Evolutionary conservation across 257 asterid species (phyloP).

Genomic region (Echium plantagineum): DNA sequence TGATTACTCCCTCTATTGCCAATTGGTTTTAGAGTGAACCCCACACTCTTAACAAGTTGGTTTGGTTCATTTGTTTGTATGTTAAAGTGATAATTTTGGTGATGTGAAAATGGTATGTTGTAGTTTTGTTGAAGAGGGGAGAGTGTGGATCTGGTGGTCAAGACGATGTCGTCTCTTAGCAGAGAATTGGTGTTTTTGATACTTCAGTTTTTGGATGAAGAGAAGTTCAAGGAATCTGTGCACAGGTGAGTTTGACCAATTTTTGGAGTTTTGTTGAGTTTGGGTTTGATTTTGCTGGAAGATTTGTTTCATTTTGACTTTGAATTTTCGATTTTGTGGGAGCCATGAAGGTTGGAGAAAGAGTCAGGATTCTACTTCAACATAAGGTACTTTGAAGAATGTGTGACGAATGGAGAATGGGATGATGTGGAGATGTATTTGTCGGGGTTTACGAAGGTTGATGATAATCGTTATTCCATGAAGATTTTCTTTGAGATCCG

Average conservation of each 20-base stretch:
- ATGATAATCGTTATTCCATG: slow-evolving; percentile 23
- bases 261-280: too few relatives aligned
- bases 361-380: slow-evolving; percentile 27
- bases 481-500: slow-evolving; percentile 26
- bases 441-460: slow-evolving; percentile 23
- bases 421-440: slow-evolving; percentile 22
- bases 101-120: neutral
- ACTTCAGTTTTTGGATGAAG: neutral
- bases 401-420: slow-evolving; percentile 23
- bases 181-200: neutral
- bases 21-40: too few relatives aligned
- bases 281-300: too few relatives aligned
- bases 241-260: neutral
- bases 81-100: neutral
- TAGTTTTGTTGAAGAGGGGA: neutral
- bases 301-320: neutral
- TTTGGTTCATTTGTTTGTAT: neutral
- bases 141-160: neutral
- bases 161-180: neutral
- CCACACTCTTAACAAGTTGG: too few relatives aligned
- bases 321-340: neutral
- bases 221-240: neutral
- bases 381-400: slow-evolving; percentile 25
- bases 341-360: slow-evolving; percentile 19
- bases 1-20: too few relatives aligned